A percentile compares a stretch with the other conserved stretches of the same genome.
Evolutionary conservation across 2,329 filamentous ascomycete species (phyloP).

Genomic region (Aspergillus pseudoviridinutans): DNA sequence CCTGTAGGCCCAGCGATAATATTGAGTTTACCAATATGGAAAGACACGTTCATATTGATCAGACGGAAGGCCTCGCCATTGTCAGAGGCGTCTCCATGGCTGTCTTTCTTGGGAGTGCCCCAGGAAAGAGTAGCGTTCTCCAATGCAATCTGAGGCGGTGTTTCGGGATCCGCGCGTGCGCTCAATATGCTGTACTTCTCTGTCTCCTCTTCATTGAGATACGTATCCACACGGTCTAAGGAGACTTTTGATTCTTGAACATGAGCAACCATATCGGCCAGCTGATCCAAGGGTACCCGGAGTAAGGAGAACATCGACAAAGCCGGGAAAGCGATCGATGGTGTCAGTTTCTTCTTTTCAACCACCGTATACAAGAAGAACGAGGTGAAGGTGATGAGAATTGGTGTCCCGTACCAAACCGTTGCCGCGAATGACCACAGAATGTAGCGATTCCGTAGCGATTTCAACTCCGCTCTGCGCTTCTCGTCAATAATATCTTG

Average conservation of each 20-base stretch:
- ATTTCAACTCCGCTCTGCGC: constrained; percentile 70
- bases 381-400: constrained; percentile 93
- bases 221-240: constrained; percentile 92
- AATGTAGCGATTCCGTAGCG: constrained; percentile 77
- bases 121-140: constrained; percentile 81
- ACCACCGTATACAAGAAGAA: constrained; percentile 90
- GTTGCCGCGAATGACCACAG: constrained; percentile 90
- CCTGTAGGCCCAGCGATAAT: constrained; percentile 91
- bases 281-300: constrained; percentile 86
- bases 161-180: constrained; percentile 64
- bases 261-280: constrained; percentile 98
- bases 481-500: constrained; percentile 84
- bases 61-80: constrained; percentile 74
- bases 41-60: constrained; percentile 77
- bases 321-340: constrained; percentile 91
- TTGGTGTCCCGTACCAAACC: constrained; percentile 92
- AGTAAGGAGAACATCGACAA: constrained; percentile 94
- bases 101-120: constrained; percentile 58
- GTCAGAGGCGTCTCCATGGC: constrained; percentile 58
- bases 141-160: constrained; percentile 76
- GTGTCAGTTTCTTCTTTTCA: constrained; percentile 82
- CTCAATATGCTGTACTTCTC: constrained; percentile 88
- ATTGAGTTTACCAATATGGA: constrained; percentile 81
- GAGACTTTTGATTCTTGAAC: constrained; percentile 97
- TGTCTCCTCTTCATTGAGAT: constrained; percentile 88